These are phyloP conservation scores for Botrytis byssoidea DNA, from an alignment of 2,329 filamentous ascomycete species.

Conservation along the genomic window DNA sequence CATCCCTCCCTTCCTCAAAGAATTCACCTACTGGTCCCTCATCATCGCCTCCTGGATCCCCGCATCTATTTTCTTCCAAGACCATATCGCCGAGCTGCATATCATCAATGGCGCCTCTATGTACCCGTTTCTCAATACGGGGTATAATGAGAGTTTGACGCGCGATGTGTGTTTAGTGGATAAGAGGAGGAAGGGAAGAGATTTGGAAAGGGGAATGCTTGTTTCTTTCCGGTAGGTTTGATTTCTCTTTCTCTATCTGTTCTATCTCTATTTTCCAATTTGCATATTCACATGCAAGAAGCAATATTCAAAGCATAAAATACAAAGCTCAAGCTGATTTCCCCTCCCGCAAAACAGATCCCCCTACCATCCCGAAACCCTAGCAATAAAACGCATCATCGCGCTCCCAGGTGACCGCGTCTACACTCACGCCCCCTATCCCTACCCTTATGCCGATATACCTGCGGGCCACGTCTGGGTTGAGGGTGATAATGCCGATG, in stretches of 20 bases:
- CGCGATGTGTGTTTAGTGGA: conserved; percentile 58
- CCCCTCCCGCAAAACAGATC: conserved; percentile 50
- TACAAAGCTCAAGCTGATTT: neutral
- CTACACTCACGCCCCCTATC: conserved; percentile 56
- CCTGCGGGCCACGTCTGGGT: conserved; percentile 91
- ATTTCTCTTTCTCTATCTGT: conserved; percentile 26
- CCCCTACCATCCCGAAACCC: conserved; percentile 65
- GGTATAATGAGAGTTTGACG: conserved; percentile 55
- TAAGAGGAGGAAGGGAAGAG: conserved; percentile 57
- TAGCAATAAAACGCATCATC: conserved; percentile 79
- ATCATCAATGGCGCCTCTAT: conserved; percentile 65
- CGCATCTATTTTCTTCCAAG: conserved; percentile 59
- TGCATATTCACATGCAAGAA: neutral
- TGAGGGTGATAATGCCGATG: conserved; percentile 70
- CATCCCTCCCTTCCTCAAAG: conserved; percentile 29
- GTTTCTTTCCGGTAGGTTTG: conserved; percentile 62
- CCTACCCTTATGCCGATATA: conserved; percentile 57
- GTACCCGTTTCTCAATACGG: conserved; percentile 73
- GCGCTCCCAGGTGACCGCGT: conserved; percentile 79
- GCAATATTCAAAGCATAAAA: neutral
- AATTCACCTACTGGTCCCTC: conserved; percentile 48
- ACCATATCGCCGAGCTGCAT: conserved; percentile 58
- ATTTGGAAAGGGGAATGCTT: conserved; percentile 69
- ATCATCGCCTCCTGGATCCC: conserved; percentile 61
- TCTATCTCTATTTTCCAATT: neutral